These are phyloP conservation scores for Vitis amurensis DNA, from an alignment of 164 flowering plant genomes.

Conservation along the genomic window DNA sequence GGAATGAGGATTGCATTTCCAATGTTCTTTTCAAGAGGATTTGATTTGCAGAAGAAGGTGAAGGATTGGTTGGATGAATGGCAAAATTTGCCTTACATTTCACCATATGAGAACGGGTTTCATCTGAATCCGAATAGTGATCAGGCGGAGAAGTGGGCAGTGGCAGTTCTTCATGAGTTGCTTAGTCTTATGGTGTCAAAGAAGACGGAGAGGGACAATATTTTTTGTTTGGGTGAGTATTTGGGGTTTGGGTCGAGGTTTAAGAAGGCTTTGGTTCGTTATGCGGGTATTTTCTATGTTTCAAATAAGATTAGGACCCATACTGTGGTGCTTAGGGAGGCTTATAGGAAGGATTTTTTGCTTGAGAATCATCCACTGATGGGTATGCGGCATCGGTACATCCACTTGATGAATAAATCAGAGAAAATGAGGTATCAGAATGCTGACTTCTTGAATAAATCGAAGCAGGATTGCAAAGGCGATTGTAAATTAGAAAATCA, in stretches of 20 bases:
- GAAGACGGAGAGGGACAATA: slow-evolving; percentile 37
- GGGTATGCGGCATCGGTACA: slow-evolving; percentile 71
- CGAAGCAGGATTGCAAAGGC: no score
- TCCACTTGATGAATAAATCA: slow-evolving; percentile 62
- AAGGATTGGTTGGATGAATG: slow-evolving; percentile 40
- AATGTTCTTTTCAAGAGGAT: slow-evolving; percentile 65
- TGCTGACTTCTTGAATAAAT: no score
- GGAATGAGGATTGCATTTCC: slow-evolving; percentile 60
- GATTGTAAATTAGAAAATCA: background rate
- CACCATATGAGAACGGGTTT: slow-evolving; percentile 76
- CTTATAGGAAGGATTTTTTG: slow-evolving; percentile 63
- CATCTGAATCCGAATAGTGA: slow-evolving; percentile 33
- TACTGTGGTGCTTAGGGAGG: slow-evolving; percentile 85
- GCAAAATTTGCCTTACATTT: slow-evolving; percentile 87
- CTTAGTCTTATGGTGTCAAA: slow-evolving; percentile 35
- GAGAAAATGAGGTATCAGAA: slow-evolving; percentile 10
- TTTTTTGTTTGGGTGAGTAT: slow-evolving; percentile 49
- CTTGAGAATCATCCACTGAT: slow-evolving; percentile 75
- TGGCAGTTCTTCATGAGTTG: slow-evolving; percentile 44
- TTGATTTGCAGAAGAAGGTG: slow-evolving; percentile 44
- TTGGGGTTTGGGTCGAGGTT: slow-evolving; percentile 64
- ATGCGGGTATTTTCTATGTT: slow-evolving; percentile 81
- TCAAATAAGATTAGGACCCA: slow-evolving; percentile 78
- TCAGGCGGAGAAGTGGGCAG: slow-evolving; percentile 47
- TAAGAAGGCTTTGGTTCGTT: slow-evolving; percentile 59